A percentile compares a stretch with the other conserved stretches of the same genome.
Conservation (phyloP, 1,284 basidiomycete genomes). For the Rhodotorula mucilaginosa region DNA sequence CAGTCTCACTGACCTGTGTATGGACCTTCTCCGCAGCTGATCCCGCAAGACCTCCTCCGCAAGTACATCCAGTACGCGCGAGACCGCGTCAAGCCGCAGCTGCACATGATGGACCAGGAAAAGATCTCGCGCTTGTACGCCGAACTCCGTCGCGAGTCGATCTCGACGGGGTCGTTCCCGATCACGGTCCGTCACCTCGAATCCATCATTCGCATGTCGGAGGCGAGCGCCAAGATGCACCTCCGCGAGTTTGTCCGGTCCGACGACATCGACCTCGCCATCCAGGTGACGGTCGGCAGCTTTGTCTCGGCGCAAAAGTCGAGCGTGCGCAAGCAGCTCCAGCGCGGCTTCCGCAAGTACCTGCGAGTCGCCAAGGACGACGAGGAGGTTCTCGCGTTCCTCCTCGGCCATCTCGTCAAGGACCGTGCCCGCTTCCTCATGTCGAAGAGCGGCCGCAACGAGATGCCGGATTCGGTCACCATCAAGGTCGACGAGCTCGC, state of each 20-base stretch:
- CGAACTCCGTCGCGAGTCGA: conserved; percentile 92
- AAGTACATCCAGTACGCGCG: conserved; percentile 99
- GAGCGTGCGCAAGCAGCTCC: conserved; percentile 95
- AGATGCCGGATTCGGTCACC: conserved; percentile 61
- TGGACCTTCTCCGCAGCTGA: conserved; percentile 61
- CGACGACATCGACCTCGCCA: conserved; percentile 96
- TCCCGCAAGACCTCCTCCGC: conserved; percentile 92
- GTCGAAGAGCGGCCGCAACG: conserved; percentile 58
- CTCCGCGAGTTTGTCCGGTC: conserved; percentile 90
- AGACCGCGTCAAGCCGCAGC: conserved; percentile 85
- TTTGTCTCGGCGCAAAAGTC: conserved; percentile 97
- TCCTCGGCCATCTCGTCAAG: conserved; percentile 91
- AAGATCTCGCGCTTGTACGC: conserved; percentile 91
- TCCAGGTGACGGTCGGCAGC: conserved; percentile 88
- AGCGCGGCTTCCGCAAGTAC: conserved; percentile 81
- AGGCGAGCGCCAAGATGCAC: conserved; percentile 98
- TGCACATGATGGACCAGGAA: conserved; percentile 93
- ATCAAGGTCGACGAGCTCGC: conserved; percentile 54
- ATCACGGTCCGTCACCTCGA: conserved; percentile 98
- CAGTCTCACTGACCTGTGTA: background rate
- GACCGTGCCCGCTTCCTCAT: conserved; percentile 84
- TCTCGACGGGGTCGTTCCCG: conserved; percentile 94
- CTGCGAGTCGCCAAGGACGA: conserved; percentile 87
- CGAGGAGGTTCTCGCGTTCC: conserved; percentile 90
- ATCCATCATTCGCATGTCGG: conserved; percentile 99